Evolutionary conservation across 2,329 filamentous ascomycete species (phyloP).

Genomic region (Fusarium duplospermum): DNA sequence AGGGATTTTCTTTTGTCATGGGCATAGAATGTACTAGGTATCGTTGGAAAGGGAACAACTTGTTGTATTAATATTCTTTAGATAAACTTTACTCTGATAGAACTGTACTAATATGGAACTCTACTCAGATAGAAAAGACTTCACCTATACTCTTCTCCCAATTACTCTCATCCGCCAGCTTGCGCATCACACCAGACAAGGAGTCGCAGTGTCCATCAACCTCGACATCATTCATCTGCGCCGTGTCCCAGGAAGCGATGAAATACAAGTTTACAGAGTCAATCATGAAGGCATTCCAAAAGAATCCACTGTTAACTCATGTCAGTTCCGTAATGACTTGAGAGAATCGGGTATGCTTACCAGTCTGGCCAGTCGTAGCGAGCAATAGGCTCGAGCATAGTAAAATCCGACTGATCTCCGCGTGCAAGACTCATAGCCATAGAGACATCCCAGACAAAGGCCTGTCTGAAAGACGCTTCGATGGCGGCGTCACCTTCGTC

Average conservation of each 20-base stretch:
- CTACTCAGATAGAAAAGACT: conserved; percentile 36
- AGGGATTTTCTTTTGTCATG: neutral
- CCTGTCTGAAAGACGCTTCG: conserved; percentile 51
- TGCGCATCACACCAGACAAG: conserved; percentile 48
- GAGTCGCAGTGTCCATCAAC: conserved; percentile 47
- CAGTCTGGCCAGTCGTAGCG: conserved; percentile 54
- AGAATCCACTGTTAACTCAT: conserved; percentile 45
- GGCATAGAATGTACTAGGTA: neutral
- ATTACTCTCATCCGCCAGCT: conserved; percentile 41
- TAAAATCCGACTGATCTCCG: conserved; percentile 31
- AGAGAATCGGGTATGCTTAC: conserved; percentile 39
- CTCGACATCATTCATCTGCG: conserved; percentile 50
- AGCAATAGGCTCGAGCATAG: conserved; percentile 45
- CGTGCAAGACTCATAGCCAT: conserved; percentile 43
- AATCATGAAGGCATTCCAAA: conserved; percentile 54
- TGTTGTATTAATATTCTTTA: neutral
- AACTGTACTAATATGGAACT: neutral
- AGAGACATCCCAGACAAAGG: conserved; percentile 54
- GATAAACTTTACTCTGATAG: neutral
- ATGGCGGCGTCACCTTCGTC: conserved; percentile 49
- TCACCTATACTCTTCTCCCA: conserved; percentile 45
- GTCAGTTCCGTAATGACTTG: conserved; percentile 7
- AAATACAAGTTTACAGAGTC: conserved; percentile 49
- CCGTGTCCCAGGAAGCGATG: conserved; percentile 55
- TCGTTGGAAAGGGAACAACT: neutral